Base-by-base conservation (phyloP, 1,284 basidiomycete genomes). In the Apiotrichum laibachii region DNA sequence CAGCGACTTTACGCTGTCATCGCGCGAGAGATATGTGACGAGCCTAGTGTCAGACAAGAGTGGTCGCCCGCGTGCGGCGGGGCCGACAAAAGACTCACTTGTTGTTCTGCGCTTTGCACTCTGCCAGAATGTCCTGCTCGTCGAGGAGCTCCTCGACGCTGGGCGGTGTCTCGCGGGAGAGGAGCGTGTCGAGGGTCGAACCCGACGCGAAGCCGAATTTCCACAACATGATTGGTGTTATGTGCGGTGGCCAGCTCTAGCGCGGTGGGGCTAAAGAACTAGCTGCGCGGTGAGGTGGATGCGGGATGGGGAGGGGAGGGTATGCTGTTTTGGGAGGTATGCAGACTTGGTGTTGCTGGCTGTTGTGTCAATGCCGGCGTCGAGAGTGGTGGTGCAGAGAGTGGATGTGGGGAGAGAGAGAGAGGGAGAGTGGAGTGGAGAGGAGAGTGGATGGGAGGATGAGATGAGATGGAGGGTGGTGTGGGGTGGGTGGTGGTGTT, bases 101-200 rank as follows among this genome's bases (percentile, higher is more conserved):
- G 55, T 88, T 88, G 75, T 97, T 97, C 77, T 95, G 92, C 5
- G 89, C 84, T 79, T 98, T 98, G 84, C 92, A 93, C 77, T 98
- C 94, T 77, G 92, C 90, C 53, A 98, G 81, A 56, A 97, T 82
- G 76, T 97, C 93, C 74, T 92, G 89, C 80, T 97, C 92, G 80
- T 96, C 92, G 58, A 98, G 82, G 59, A 98, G 86, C 52, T 92
- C 88, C 78, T 97, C 93, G 51, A 97, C 82, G 43, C 85, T 68
- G 13, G 77, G 77, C 12, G 77, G 74, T 6, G 69, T 68, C 60
- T 76, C 75, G 35, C 78, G 59, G 33, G 70, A 67, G 43, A 79
- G 63, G 5, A 79, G 63, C 9, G 69, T 65, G 53, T 80, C 78
- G 44, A 80, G 64, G 46, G 72, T 73, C 56, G 76, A 77, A 16